Base-by-base conservation (phyloP, 192 early-diverging fungal genomes). In the Jimgerdemannia flammicorona region DNA sequence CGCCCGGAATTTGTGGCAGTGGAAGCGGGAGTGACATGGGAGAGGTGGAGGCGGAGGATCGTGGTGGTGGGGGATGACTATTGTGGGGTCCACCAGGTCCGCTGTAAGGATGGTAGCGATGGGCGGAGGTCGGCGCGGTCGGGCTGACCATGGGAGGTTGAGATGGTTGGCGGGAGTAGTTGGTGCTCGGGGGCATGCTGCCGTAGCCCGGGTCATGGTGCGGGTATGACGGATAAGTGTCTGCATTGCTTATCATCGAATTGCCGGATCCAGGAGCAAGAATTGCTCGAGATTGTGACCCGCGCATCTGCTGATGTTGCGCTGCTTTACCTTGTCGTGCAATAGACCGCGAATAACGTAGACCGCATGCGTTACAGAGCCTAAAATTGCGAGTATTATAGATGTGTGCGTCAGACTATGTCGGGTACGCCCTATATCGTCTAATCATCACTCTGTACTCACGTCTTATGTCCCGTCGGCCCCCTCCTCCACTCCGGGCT, bases 401-500 rank as follows among this genome's bases (percentile, higher is more conserved):
- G 65, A 49, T n/a, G 40, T 41, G 42, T 19, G 39, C 19, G 10
- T 29, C 44, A 65, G 18, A 73, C 71, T 43, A n/a, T 49, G 64
- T 41, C 29, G 29, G 29, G 1, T 29, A 29, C 29, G 1, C 29
- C 29, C 29, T 29, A 29, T 29, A 29, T 29, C 29, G 29, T 29
- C 29, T 59, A 14, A 59, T 59, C 8, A 6, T 59, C n/a, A 29
- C 42, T 10, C 70, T 3, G 11, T 42, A 67, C 72, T 77, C 74
- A 80, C 79, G 79, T 80, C 72, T 80, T 80, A 70, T 80, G 79
- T 4, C 79, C 79, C 39, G 72, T 73, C n/a, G 79, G 79, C 3
- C 79, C 79, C 68, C 75, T 76, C 64, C 79, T 41, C 79, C 79
- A 80, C 74, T 80, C 79, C 42, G 79, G 79, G 8, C 75, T 77